A percentile compares a stretch with the other conserved stretches of the same genome.
These are phyloP conservation scores for Ustilago sp. DNA, from an alignment of 1,284 basidiomycete species.

Conservation along the genomic window DNA sequence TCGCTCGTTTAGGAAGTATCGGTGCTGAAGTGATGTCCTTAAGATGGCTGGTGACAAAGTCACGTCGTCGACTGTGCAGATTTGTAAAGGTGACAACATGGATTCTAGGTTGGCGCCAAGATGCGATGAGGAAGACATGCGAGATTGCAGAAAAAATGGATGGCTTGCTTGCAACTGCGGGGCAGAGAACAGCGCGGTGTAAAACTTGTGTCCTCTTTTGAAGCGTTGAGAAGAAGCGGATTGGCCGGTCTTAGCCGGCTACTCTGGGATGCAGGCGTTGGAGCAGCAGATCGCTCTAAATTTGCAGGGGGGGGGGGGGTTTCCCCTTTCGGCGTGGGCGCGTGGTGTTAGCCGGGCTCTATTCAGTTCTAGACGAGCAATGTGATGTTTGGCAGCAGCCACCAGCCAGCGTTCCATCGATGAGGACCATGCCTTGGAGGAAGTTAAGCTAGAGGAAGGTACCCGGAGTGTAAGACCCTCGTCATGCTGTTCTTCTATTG, in stretches of 20 bases:
- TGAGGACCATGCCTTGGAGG: too few relatives aligned
- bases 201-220: neutral
- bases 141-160: neutral
- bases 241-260: constrained; percentile 1
- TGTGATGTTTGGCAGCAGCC: neutral
- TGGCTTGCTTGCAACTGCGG: neutral
- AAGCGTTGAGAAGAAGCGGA: neutral
- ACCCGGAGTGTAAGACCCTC: too few relatives aligned
- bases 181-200: neutral
- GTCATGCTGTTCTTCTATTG: too few relatives aligned
- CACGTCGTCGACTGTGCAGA: too few relatives aligned
- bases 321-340: neutral
- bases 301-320: neutral
- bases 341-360: neutral
- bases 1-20: neutral
- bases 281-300: neutral
- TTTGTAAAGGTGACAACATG: too few relatives aligned
- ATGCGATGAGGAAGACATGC: neutral
- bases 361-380: too few relatives aligned
- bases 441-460: too few relatives aligned
- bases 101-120: neutral
- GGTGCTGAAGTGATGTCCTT: too few relatives aligned
- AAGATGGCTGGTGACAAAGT: too few relatives aligned
- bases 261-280: neutral
- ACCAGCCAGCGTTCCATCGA: neutral